These are phyloP conservation scores for Blastobotrys apis DNA, from an alignment of 1,139 yeast species.

Conservation along the genomic window DNA sequence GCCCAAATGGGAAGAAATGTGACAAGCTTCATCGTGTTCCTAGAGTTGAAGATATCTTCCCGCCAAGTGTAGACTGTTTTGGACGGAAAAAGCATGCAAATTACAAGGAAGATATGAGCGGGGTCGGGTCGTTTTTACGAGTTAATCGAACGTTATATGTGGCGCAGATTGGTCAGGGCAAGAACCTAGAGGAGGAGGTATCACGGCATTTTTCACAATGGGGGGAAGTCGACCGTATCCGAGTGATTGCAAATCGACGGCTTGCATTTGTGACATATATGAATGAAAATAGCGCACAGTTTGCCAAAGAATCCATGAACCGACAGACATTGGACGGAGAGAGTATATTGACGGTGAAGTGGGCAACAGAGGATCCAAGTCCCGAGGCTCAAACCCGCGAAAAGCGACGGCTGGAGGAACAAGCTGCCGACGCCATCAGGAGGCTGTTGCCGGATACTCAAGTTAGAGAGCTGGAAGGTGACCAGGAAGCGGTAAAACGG, in stretches of 20 bases:
- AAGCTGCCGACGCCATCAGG: constrained; percentile 39
- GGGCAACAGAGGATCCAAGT: constrained; percentile 91
- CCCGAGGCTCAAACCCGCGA: constrained; percentile 59
- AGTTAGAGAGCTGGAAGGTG: constrained; percentile 28
- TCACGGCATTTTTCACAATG: constrained; percentile 61
- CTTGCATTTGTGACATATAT: constrained; percentile 77
- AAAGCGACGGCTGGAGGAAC: constrained; percentile 37
- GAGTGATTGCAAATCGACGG: constrained; percentile 57
- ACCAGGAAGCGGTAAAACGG: constrained; percentile 18
- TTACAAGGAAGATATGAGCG: constrained; percentile 90
- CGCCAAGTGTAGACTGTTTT: constrained; percentile 80
- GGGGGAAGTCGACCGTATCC: constrained; percentile 68
- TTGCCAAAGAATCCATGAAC: constrained; percentile 91
- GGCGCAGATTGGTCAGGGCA: constrained; percentile 53
- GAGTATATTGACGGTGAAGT: constrained; percentile 66
- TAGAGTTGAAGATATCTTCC: constrained; percentile 42
- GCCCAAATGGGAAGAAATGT: constrained; percentile 73
- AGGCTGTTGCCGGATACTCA: constrained; percentile 32
- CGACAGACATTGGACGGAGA: constrained; percentile 61
- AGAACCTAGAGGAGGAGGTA: constrained; percentile 43
- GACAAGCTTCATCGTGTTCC: constrained; percentile 78
- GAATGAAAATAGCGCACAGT: constrained; percentile 74
- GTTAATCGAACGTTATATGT: constrained; percentile 72
- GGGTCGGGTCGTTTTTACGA: constrained; percentile 77
- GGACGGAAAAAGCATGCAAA: constrained; percentile 84